These are phyloP conservation scores for Ophiocordyceps sinensis DNA, from an alignment of 2,329 filamentous ascomycete species.

Conservation along the genomic window DNA sequence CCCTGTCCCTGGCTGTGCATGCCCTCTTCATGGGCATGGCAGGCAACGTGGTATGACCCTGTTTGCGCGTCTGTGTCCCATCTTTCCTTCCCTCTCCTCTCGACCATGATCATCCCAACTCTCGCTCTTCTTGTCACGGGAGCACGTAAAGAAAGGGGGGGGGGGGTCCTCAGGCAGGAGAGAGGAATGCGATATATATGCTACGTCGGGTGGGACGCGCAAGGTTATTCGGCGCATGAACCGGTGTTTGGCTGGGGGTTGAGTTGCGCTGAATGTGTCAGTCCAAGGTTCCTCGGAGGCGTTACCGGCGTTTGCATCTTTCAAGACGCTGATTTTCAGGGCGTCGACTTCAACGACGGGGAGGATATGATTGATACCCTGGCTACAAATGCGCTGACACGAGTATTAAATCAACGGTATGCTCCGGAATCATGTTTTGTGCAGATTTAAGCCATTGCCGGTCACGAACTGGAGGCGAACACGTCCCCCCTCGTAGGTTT, in stretches of 20 bases:
- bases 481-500: too few relatives aligned
- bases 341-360: background rate
- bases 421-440: background rate
- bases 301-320: background rate
- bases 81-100: too few relatives aligned
- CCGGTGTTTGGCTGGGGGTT: too few relatives aligned
- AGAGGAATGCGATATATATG: too few relatives aligned
- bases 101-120: too few relatives aligned
- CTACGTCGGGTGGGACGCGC: too few relatives aligned
- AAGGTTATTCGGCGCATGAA: too few relatives aligned
- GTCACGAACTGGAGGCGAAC: too few relatives aligned
- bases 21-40: constrained; percentile 92
- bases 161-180: too few relatives aligned
- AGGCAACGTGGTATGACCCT: constrained; percentile 49
- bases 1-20: constrained; percentile 78
- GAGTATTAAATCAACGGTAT: background rate
- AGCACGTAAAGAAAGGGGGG: too few relatives aligned
- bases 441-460: background rate
- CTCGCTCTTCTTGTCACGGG: too few relatives aligned
- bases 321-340: background rate
- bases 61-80: background rate
- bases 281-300: background rate
- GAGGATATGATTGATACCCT: constrained; percentile 1
- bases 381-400: background rate
- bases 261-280: too few relatives aligned